These are phyloP conservation scores for Amylostereum areolatum DNA, from an alignment of 1,284 basidiomycete species.

Conservation along the genomic window DNA sequence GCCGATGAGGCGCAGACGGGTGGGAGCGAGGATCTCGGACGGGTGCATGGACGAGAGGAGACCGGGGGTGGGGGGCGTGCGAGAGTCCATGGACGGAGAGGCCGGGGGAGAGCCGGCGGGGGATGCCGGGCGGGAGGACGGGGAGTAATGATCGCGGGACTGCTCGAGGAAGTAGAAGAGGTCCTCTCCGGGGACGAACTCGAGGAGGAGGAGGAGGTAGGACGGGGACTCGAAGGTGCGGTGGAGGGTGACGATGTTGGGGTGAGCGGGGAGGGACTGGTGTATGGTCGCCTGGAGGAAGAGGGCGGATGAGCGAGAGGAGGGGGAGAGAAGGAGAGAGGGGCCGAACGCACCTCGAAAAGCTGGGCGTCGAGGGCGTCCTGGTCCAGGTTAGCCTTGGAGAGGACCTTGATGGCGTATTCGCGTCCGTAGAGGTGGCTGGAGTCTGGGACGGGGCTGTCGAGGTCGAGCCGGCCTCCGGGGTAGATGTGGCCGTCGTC, in stretches of 20 bases:
- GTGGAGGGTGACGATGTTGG: constrained; percentile 94
- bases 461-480: constrained; percentile 54
- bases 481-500: constrained; percentile 51
- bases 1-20: constrained; percentile 86
- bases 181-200: constrained; percentile 96
- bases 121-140: constrained; percentile 38
- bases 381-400: constrained; percentile 85
- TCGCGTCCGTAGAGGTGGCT: constrained; percentile 70
- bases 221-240: constrained; percentile 79
- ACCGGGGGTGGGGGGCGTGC: constrained; percentile 90
- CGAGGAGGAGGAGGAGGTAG: constrained; percentile 77
- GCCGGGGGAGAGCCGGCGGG: constrained; percentile 49
- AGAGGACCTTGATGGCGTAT: constrained; percentile 95
- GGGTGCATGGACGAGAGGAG: constrained; percentile 87
- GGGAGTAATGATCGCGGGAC: constrained; percentile 72
- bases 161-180: constrained; percentile 97
- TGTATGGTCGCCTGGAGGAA: constrained; percentile 78
- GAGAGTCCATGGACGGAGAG: constrained; percentile 35
- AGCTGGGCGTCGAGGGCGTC: constrained; percentile 84
- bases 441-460: constrained; percentile 30
- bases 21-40: constrained; percentile 77
- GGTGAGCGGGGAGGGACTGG: constrained; percentile 86
- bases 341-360: constrained; percentile 57
- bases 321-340: constrained; percentile 6
- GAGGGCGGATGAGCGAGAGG: constrained; percentile 6